Conservation (phyloP, 441 rosid species). For the Brassica hybrid region DNA sequence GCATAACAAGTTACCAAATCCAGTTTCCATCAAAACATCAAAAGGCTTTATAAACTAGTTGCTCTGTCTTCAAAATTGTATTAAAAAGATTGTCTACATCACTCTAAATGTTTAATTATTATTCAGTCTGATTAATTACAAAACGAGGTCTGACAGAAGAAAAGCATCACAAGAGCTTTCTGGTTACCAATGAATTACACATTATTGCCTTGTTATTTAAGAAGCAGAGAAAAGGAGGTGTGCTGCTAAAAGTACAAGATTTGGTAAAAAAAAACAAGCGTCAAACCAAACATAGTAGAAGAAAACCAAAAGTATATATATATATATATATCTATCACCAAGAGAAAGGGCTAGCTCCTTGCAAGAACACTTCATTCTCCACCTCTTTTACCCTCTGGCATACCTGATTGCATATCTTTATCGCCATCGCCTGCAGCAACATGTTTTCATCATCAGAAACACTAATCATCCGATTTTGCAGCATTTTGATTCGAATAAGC, state of each 20-base stretch:
- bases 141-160: conserved; percentile 6
- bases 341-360: conserved; percentile 98
- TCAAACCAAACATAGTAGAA: not conserved
- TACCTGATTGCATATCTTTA: conserved; percentile 89
- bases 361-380: conserved; percentile 92
- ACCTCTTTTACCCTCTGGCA: conserved; percentile 97
- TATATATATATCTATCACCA: conserved; percentile 58
- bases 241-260: not conserved
- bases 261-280: not conserved
- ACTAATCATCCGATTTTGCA: not conserved
- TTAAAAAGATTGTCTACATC: not conserved
- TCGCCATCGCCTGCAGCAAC: conserved; percentile 76
- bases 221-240: not conserved
- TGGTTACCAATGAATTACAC: conserved; percentile 11
- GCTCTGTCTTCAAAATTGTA: not conserved
- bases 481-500: not conserved
- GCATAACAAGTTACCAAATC: conserved; percentile 4
- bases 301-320: not conserved
- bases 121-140: conserved; percentile 23
- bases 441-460: conserved; percentile 2
- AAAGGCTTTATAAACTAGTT: conserved; percentile 1
- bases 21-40: conserved; percentile 12
- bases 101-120: conserved; percentile 8
- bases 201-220: conserved; percentile 17
- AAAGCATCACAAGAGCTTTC: conserved; percentile 15